Evolutionary conservation across 2,329 filamentous ascomycete genomes (phyloP).

Genomic region (Colletotrichum karsti): DNA sequence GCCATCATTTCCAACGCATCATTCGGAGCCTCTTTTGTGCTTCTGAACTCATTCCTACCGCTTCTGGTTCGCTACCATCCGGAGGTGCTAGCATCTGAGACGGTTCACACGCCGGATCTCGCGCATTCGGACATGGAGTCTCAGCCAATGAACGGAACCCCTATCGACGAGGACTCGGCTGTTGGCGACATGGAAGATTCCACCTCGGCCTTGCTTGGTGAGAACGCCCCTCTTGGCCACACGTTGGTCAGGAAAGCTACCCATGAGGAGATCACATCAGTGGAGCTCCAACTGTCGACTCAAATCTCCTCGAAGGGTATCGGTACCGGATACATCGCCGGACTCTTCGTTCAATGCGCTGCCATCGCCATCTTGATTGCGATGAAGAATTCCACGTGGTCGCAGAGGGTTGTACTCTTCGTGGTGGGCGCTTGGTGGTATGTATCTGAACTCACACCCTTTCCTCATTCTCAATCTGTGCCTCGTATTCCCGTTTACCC

Average conservation of each 20-base stretch:
- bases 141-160: conserved; percentile 43
- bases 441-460: neutral
- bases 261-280: conserved; percentile 61
- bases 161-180: conserved; percentile 37
- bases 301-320: conserved; percentile 93
- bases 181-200: conserved; percentile 47
- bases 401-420: conserved; percentile 86
- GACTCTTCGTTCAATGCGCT: conserved; percentile 83
- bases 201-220: conserved; percentile 55
- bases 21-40: conserved; percentile 93
- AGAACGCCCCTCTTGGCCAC: conserved; percentile 37
- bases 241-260: conserved; percentile 49
- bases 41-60: conserved; percentile 94
- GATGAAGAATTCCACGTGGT: conserved; percentile 82
- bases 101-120: conserved; percentile 39
- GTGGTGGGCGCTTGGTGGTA: conserved; percentile 90
- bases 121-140: conserved; percentile 42
- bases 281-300: conserved; percentile 83
- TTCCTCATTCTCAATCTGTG: neutral
- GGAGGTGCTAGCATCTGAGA: conserved; percentile 41
- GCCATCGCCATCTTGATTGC: conserved; percentile 80
- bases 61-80: conserved; percentile 90
- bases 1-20: conserved; percentile 93
- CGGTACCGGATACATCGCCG: conserved; percentile 91
- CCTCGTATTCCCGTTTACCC: too few species aligned